A percentile compares a stretch with the other conserved stretches of the same genome.
Conservation (phyloP, 129 eudicot genomes). For the Flaveria sonorensis region DNA sequence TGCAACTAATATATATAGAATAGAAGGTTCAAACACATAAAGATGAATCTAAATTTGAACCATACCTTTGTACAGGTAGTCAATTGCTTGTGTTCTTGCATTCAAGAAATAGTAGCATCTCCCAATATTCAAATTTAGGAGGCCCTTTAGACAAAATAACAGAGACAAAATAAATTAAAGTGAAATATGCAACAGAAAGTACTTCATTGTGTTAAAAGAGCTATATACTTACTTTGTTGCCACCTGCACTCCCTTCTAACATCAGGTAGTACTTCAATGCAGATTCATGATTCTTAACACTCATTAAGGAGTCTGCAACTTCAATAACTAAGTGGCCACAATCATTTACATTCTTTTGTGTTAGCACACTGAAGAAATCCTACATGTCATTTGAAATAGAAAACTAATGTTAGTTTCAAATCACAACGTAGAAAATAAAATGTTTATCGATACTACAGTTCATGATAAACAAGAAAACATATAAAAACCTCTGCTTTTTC, state of each 20-base stretch:
- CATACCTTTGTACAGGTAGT: constrained; percentile 69
- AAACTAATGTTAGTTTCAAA: constrained; percentile 11
- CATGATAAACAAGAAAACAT: constrained; percentile 8
- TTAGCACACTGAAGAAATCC: constrained; percentile 59
- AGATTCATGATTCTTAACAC: constrained; percentile 53
- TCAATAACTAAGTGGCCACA: constrained; percentile 51
- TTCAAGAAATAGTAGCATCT: constrained; percentile 52
- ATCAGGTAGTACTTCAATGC: constrained; percentile 80
- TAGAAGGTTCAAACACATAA: not conserved
- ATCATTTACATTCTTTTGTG: constrained; percentile 43
- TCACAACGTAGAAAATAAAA: constrained; percentile 7
- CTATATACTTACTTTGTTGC: constrained; percentile 48
- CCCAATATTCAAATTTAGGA: constrained; percentile 57
- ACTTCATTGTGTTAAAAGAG: not conserved
- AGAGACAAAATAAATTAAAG: not conserved
- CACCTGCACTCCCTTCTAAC: constrained; percentile 48
- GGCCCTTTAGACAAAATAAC: constrained; percentile 49
- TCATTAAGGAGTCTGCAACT: constrained; percentile 62
- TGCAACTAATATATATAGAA: not conserved
- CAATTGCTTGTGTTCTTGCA: constrained; percentile 51
- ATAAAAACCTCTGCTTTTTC: constrained; percentile 75
- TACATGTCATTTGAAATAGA: constrained; percentile 42
- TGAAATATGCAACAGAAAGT: not conserved
- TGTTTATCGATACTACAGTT: not conserved
- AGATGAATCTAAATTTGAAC: constrained; percentile 11